Evolutionary conservation across 306 rosid species (phyloP).

Genomic region (Canavalia gladiata): DNA sequence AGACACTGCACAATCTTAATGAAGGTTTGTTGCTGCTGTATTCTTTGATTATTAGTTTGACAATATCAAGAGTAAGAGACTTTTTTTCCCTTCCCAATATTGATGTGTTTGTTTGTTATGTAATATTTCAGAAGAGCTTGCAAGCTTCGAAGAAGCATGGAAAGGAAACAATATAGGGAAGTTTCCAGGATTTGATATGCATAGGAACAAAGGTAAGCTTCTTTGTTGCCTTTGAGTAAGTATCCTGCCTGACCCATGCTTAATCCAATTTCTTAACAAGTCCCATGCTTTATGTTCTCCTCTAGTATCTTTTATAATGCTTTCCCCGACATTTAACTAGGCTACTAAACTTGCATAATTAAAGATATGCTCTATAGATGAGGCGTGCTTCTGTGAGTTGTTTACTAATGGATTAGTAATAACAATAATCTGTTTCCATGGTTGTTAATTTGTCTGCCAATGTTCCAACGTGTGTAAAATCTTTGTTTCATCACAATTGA

Average conservation of each 20-base stretch:
- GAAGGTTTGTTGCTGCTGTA: conserved; percentile 65
- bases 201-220: conserved; percentile 52
- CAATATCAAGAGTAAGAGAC: not conserved
- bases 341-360: not conserved
- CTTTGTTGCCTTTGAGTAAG: not conserved
- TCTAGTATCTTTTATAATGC: not conserved
- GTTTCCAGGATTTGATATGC: conserved; percentile 50
- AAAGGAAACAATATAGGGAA: conserved; percentile 57
- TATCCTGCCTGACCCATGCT: not conserved
- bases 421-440: not conserved
- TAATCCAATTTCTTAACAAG: not conserved
- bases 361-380: not conserved
- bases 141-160: conserved; percentile 84
- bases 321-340: not conserved
- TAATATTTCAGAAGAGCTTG: conserved; percentile 69
- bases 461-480: conserved; percentile 1
- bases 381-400: not conserved
- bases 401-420: not conserved
- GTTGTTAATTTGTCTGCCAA: not conserved
- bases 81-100: too few relatives aligned
- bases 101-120: conserved; percentile 1
- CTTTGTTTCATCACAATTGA: not conserved
- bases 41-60: not conserved
- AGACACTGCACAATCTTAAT: conserved; percentile 79
- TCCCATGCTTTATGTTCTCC: not conserved